Base-by-base conservation (phyloP, 1,139 yeast species). In the Yamadazyma trypodendri region DNA sequence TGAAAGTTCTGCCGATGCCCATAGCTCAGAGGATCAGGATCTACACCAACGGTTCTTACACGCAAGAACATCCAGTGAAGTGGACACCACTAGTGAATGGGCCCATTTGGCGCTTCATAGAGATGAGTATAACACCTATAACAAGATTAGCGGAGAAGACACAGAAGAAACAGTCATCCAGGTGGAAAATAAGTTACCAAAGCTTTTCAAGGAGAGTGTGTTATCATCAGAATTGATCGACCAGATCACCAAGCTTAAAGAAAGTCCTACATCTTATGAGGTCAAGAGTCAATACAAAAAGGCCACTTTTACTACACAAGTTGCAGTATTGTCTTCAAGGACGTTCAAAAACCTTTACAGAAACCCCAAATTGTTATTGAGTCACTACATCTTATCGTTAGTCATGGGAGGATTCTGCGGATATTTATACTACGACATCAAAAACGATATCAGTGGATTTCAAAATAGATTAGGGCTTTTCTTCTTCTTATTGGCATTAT, bases 381-480 rank as follows among this genome's bases (percentile, higher is more conserved):
- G 94, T 1, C 95, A 92, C 56, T 92, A 90, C 55, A 67, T 84
- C 2, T 69, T 90, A 44, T 84, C 96, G 0, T 62, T 87, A 7
- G 54, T 81, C 13, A 78, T 90, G 60, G 96, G 96, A 0, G 56
- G 79, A 3, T 86, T 92, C 60, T 84, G 96, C 62, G 97, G 97
- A 0, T 78, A 79, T 38, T 68, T 92, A 30, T 92, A 92, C 60
- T 90, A 83, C 61, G 72, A 88, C 52, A 81, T 90, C 17, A 70
- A 81, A 31, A 84, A 89, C 54, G 96, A 92, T 59, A 90, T 92
- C 41, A 81, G 95, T 54, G 98, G 98, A 0, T 92, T 92, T 69
- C 98, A 92, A 59, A 92, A 92, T 61, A 76, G 98, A 52, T 69
- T 92, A 46, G 98, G 98, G 0, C 68, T 92, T 44, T 92, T 92